Base-by-base conservation (phyloP, 805 yeast species). In the Candida awuae region DNA sequence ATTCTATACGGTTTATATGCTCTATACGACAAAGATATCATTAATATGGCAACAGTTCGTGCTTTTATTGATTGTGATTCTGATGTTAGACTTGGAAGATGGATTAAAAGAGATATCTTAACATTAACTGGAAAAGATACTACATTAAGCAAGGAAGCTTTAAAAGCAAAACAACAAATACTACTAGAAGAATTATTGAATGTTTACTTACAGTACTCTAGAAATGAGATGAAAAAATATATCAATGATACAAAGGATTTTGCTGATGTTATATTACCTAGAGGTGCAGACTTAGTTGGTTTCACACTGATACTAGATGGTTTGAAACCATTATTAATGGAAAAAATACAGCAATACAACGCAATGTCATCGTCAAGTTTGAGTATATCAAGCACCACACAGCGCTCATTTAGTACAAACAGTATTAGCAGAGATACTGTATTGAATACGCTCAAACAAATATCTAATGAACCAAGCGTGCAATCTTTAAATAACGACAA, bases 1-100 rank as follows among this genome's bases (percentile, higher is more conserved):
- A 57, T 87, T 6, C 70, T 86, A 1, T 79, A 79, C 48, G 97
- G 97, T 2, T 63, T 81, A 15, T 88, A 88, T 53, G 90, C 95
- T 0, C 65, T 88, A 18, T 82, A 75, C 52, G 80, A 84, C 54
- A 61, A 63, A 32, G 64, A 63, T 15, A 57, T 88, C 9, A 60
- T 83, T 26, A 63, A 63, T 9, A 44, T 70, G 52, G 78, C 88
- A 0, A 66, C 75, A 1, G 65, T 87, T 47, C 80, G 76, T 52
- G 75, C 88, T 2, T 88, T 80, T 50, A 68, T 88, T 13, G 92
- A 84, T 48, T 73, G 86, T 45, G 97, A 88, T 58, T 77, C 90
- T 1, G 97, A 88, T 57, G 76, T 82, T 5, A 63, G 96, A 39
- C 63, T 88, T 29, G 78, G 85, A n/a, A 71, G 94, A 47, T 76